phyloP scores from a whole-genome alignment of 2,329 filamentous ascomycete species.

The Curvularia hawaiiensis region DNA sequence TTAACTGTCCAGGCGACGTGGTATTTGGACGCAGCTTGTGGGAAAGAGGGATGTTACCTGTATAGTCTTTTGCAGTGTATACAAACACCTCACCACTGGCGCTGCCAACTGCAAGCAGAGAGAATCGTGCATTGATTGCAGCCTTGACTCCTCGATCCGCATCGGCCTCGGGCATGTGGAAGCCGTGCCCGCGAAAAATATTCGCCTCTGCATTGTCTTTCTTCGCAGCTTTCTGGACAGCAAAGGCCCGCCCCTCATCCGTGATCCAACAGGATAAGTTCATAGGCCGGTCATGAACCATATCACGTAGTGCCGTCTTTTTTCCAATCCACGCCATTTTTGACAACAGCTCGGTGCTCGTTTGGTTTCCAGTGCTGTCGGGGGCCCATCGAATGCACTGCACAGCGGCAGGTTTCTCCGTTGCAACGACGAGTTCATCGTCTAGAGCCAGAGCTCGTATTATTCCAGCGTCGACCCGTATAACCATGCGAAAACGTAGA shows the following conservation, averaged over 20 bases:
- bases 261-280: slow-evolving; percentile 93
- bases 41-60: slow-evolving; percentile 87
- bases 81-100: slow-evolving; percentile 78
- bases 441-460: slow-evolving; percentile 85
- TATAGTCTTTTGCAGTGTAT: slow-evolving; percentile 93
- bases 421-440: slow-evolving; percentile 90
- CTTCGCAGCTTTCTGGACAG: slow-evolving; percentile 71
- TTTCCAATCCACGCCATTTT: slow-evolving; percentile 86
- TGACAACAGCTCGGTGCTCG: slow-evolving; percentile 85
- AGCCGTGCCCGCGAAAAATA: slow-evolving; percentile 89
- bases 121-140: slow-evolving; percentile 93
- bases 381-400: slow-evolving; percentile 96
- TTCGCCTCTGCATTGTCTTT: slow-evolving; percentile 60
- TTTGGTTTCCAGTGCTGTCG: slow-evolving; percentile 80
- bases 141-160: slow-evolving; percentile 70
- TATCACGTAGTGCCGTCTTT: slow-evolving; percentile 75
- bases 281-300: slow-evolving; percentile 96
- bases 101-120: slow-evolving; percentile 86
- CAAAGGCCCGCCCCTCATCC: slow-evolving; percentile 84
- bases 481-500: slow-evolving; percentile 94
- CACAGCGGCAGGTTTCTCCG: slow-evolving; percentile 87
- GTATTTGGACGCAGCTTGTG: slow-evolving; percentile 75
- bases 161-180: slow-evolving; percentile 72
- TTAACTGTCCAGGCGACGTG: slow-evolving; percentile 73
- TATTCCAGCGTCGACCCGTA: slow-evolving; percentile 96